Evolutionary conservation across 2,329 filamentous ascomycete genomes (phyloP).

Genomic region (Dothistroma septosporum): DNA sequence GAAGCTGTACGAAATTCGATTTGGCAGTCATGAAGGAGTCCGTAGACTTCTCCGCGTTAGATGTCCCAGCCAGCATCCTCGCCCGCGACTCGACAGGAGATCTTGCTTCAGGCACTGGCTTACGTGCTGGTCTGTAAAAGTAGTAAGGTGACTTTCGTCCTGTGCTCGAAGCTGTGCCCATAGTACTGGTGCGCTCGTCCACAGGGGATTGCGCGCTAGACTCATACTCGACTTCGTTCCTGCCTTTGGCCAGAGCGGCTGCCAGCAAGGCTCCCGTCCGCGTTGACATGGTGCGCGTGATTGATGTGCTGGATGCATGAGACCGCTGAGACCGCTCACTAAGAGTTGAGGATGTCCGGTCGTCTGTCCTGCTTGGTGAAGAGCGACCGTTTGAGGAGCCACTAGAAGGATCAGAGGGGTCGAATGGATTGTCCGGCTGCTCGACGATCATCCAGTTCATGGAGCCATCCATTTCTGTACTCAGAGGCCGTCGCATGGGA

Average conservation of each 20-base stretch:
- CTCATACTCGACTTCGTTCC: constrained; percentile 7
- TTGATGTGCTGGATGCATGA: constrained; percentile 39
- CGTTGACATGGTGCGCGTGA: constrained; percentile 45
- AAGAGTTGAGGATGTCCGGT: constrained; percentile 54
- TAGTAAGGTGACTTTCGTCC: constrained; percentile 33
- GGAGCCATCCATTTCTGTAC: constrained; percentile 20
- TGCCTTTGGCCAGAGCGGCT: constrained; percentile 24
- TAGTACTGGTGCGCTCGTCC: constrained; percentile 28
- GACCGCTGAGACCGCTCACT: constrained; percentile 50
- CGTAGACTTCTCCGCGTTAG: constrained; percentile 19
- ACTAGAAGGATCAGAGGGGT: constrained; percentile 15
- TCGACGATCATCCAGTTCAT: constrained; percentile 31
- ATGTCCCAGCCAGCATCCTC: constrained; percentile 5
- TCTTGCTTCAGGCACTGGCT: constrained; percentile 10
- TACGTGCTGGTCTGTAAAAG: constrained; percentile 17
- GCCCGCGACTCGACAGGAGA: neutral
- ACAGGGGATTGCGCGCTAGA: constrained; percentile 10
- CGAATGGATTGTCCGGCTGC: constrained; percentile 12
- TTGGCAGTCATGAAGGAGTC: constrained; percentile 52
- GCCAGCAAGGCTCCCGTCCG: constrained; percentile 40
- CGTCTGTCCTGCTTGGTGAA: constrained; percentile 52
- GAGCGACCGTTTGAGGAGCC: constrained; percentile 32
- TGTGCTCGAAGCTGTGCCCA: constrained; percentile 30
- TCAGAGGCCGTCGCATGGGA: constrained; percentile 18
- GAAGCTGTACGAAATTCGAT: constrained; percentile 47